These are phyloP conservation scores for Leccinum boreale DNA, from an alignment of 768 basidiomycete species.

Conservation along the genomic window DNA sequence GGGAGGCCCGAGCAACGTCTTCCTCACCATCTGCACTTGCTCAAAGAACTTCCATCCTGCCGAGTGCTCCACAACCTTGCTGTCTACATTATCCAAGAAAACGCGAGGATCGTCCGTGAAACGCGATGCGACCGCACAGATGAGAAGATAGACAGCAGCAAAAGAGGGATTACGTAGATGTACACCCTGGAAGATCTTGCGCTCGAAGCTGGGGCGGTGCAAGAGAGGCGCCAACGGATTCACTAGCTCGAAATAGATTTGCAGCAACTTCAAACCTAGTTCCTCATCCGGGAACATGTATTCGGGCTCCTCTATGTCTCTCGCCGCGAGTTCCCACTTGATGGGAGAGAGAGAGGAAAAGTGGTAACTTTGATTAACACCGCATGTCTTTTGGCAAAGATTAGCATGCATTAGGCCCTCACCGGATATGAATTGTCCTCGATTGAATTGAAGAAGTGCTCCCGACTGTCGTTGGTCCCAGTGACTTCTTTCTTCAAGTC, in stretches of 20 bases:
- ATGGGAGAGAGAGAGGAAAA: neutral
- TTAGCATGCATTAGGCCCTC: slow-evolving; percentile 14
- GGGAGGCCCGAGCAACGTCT: slow-evolving; percentile 53
- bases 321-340: slow-evolving; percentile 29
- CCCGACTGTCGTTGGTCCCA: slow-evolving; percentile 30
- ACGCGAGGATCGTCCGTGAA: slow-evolving; percentile 55
- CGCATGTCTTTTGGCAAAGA: neutral
- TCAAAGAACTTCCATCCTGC: slow-evolving; percentile 51
- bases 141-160: slow-evolving; percentile 56
- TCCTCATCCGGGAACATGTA: slow-evolving; percentile 50
- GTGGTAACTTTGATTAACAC: neutral
- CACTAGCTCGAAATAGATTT: slow-evolving; percentile 58
- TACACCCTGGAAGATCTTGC: slow-evolving; percentile 42
- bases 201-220: slow-evolving; percentile 67
- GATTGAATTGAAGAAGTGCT: neutral
- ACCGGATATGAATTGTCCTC: slow-evolving; percentile 19
- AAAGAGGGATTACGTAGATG: slow-evolving; percentile 54
- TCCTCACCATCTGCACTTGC: slow-evolving; percentile 56
- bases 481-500: slow-evolving; percentile 57
- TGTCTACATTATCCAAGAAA: slow-evolving; percentile 32
- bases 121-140: slow-evolving; percentile 68
- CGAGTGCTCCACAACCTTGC: slow-evolving; percentile 37
- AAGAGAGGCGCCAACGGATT: slow-evolving; percentile 67
- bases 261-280: slow-evolving; percentile 50
- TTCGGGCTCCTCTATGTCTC: slow-evolving; percentile 17